Evolutionary conservation across 2,329 filamentous ascomycete species (phyloP).

Genomic region (Tolypocladium cylindrosporum): DNA sequence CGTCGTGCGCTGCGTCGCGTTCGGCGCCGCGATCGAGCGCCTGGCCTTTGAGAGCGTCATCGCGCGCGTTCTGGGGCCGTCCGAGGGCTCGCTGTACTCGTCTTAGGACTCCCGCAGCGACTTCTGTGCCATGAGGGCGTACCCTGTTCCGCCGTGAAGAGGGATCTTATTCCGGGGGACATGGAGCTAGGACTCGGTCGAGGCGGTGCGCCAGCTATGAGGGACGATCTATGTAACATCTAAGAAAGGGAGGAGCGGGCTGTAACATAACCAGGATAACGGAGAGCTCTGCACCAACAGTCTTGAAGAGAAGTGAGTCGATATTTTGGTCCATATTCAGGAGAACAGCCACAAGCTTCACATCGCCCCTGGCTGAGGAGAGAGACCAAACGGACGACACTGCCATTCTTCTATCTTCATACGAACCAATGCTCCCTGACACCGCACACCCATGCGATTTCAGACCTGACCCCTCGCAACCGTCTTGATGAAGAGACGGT

Average conservation of each 20-base stretch:
- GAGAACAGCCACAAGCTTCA: not conserved
- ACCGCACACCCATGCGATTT: not conserved
- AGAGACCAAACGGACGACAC: not conserved
- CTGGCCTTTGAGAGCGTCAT: constrained; percentile 36
- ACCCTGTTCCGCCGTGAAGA: not conserved
- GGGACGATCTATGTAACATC: not conserved
- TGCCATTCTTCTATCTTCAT: not conserved
- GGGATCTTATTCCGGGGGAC: too few species aligned
- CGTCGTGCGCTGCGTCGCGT: constrained; percentile 35
- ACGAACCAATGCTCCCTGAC: not conserved
- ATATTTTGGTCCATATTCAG: not conserved
- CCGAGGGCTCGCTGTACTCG: not conserved
- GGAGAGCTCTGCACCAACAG: not conserved
- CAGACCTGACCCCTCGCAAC: not conserved
- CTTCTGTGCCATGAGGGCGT: too few species aligned
- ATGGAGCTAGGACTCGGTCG: not conserved
- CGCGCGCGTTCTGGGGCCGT: constrained; percentile 23
- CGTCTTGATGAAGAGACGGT: not conserved
- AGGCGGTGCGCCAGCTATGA: not conserved
- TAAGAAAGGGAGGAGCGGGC: not conserved
- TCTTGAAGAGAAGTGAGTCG: not conserved
- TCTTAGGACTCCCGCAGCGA: not conserved
- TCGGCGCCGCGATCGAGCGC: constrained; percentile 37
- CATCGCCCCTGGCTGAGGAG: not conserved
- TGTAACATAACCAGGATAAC: not conserved